These are phyloP conservation scores for Bryoerythrophyllum caledonicum DNA, from an alignment of 225 moss, liverwort and hornwort species.

Conservation along the genomic window DNA sequence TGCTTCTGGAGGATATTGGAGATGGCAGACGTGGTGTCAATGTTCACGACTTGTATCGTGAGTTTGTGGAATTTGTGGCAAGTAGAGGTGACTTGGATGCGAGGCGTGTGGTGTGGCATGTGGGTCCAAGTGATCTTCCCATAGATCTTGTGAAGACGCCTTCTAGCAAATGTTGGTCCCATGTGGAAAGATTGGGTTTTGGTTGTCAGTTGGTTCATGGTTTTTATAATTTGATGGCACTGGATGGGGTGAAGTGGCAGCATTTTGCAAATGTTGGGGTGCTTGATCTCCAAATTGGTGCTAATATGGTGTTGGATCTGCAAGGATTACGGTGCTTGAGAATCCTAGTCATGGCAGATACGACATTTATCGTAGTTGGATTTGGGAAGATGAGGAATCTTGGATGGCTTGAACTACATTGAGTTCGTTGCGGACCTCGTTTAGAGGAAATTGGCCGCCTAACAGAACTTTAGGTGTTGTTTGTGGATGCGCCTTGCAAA, in stretches of 20 bases:
- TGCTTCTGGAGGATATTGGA: neutral
- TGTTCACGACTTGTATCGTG: neutral
- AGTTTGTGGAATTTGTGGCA: neutral
- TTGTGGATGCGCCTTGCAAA: no score
- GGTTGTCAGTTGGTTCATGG: no score
- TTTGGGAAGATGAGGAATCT: neutral
- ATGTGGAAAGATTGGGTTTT: neutral
- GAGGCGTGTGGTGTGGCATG: neutral
- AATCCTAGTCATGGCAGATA: rapidly evolving
- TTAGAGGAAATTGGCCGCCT: neutral
- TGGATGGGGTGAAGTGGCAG: neutral
- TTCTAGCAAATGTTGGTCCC: neutral
- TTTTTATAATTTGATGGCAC: no score
- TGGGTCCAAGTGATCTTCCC: no score
- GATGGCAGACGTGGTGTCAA: neutral
- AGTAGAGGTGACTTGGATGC: neutral
- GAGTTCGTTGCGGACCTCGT: neutral
- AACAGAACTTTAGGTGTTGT: neutral
- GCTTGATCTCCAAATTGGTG: neutral
- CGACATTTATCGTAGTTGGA: neutral
- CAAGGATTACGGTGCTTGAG: neutral
- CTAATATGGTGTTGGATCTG: neutral
- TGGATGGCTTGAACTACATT: neutral
- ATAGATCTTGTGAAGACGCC: neutral
- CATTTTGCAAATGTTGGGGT: no score